Conservation (phyloP, 129 eudicot species). For the Helianthus tuberosus region DNA sequence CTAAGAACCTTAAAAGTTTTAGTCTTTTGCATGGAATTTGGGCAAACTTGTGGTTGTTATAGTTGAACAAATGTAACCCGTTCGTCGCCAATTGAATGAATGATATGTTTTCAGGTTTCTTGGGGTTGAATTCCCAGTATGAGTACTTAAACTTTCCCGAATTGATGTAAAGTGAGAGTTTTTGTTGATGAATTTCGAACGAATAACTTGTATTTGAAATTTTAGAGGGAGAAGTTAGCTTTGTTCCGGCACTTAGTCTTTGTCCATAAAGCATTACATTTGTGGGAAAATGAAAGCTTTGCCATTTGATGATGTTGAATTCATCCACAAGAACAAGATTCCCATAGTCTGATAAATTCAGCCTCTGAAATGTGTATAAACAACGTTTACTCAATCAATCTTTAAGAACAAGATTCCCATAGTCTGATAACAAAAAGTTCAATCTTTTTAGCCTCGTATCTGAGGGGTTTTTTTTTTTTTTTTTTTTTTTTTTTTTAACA, state of each 20-base stretch:
- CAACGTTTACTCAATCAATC: background rate
- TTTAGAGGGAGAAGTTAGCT: slow-evolving; percentile 58
- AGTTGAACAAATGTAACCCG: slow-evolving; percentile 59
- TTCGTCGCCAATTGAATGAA: slow-evolving; percentile 57
- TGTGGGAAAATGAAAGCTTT: slow-evolving; percentile 95
- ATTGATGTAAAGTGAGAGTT: slow-evolving; percentile 64
- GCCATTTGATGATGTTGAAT: slow-evolving; percentile 69
- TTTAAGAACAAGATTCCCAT: no score
- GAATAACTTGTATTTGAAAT: slow-evolving; percentile 61
- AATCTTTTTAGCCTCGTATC: no score
- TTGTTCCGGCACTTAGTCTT: slow-evolving; percentile 66
- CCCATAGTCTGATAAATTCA: slow-evolving; percentile 59
- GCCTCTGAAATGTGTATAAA: slow-evolving; percentile 51
- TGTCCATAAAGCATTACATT: slow-evolving; percentile 87
- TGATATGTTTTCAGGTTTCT: slow-evolving; percentile 48
- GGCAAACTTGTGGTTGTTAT: slow-evolving; percentile 40
- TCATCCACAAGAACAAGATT: slow-evolving; percentile 73
- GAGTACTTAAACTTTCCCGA: slow-evolving; percentile 66
- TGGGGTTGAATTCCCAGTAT: slow-evolving; percentile 77
- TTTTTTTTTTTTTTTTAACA: no score
- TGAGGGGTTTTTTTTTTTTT: no score
- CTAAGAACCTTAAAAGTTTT: slow-evolving; percentile 56
- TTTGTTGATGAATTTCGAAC: slow-evolving; percentile 71
- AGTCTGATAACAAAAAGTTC: background rate
- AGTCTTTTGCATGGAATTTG: slow-evolving; percentile 43